Evolutionary conservation across 2,329 filamentous ascomycete genomes (phyloP), one percentile per base, ranked within the genome.

Genomic region (Fusarium staphyleae): DNA sequence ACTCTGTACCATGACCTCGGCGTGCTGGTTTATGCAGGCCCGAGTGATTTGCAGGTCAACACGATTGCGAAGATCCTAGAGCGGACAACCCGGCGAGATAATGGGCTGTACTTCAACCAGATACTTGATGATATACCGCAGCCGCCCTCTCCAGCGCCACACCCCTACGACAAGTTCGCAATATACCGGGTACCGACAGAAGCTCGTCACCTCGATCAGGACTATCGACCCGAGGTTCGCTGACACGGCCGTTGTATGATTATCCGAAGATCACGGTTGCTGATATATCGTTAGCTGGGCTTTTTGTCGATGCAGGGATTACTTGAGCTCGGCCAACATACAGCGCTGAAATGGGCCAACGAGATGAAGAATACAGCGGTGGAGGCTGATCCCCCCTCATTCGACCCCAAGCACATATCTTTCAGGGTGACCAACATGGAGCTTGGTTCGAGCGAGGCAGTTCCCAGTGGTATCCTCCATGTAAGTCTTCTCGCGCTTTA

Each of bases 1-100:
- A 57, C 61, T 24, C 13, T 72, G 3, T 73, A 72, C 42, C 60
- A 71, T 15, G 72, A 74, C 39, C 59, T 72, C 1, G 72, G 72
- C 3, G 65, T 71, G 3, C 33, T 74, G 14, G 64, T 67, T 11
- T 74, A 64, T 44, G 65, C 66, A 5, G 71, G 71, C 1, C 61
- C 66, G 5, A 52, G 51, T 7, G 43, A 51, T 2, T 3, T 8
- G 12, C 65, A 73, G 48, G 57, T 64, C 1, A 4, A 15, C 10
- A 18, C 42, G 6, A 67, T 74, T 4, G 66, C 58, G 6, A 35
- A 55, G 9, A 30, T 73, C 0, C 36, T 74, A 9, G 12, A 30
- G 9, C 32, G 42, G 22, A 29, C 59, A 0, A 36, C 62, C 5
- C n/a, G 45, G 6, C 43, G 46, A 41, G 61, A 60, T 5, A 14